phyloP scores from a whole-genome alignment of 768 basidiomycete species.

The Lactarius pseudohatsudake region DNA sequence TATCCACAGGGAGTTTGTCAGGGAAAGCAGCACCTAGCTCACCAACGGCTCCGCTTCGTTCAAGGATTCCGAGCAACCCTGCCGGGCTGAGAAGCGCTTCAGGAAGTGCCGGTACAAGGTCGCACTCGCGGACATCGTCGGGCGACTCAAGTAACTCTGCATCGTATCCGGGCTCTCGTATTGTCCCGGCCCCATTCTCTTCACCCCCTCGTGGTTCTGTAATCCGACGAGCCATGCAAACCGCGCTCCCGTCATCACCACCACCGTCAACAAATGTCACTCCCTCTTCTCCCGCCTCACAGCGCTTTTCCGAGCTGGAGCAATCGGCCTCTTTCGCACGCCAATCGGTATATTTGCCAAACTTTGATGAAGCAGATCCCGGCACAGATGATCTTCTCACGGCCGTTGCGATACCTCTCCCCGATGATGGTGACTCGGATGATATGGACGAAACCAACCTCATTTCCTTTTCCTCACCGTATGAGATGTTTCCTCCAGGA shows the following conservation, averaged over 20 bases:
- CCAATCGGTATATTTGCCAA: slow-evolving; percentile 36
- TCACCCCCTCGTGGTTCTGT: slow-evolving; percentile 34
- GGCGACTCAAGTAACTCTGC: slow-evolving; percentile 25
- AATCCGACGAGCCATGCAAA: slow-evolving; percentile 37
- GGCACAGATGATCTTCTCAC: slow-evolving; percentile 51
- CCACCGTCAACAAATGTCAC: slow-evolving; percentile 25
- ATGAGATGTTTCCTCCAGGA: slow-evolving; percentile 47
- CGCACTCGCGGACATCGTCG: slow-evolving; percentile 29
- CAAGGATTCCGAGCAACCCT: slow-evolving; percentile 28
- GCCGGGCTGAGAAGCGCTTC: slow-evolving; percentile 29
- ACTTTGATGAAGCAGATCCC: slow-evolving; percentile 46
- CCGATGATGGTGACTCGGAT: slow-evolving; percentile 71
- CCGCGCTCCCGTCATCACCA: slow-evolving; percentile 38
- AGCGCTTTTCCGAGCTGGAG: slow-evolving; percentile 21
- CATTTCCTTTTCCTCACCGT: slow-evolving; percentile 72
- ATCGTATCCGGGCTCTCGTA: slow-evolving; percentile 23
- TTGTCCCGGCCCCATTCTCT: slow-evolving; percentile 28
- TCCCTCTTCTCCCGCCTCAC: slow-evolving; percentile 28
- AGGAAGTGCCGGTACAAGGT: slow-evolving; percentile 4
- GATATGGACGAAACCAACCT: slow-evolving; percentile 56
- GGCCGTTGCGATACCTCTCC: slow-evolving; percentile 72
- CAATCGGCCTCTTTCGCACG: slow-evolving; percentile 10
- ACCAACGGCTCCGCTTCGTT: slow-evolving; percentile 26
- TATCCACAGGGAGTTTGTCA: slow-evolving; percentile 34
- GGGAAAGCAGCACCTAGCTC: slow-evolving; percentile 31